A percentile compares a stretch with the other conserved stretches of the same genome.
These are phyloP conservation scores for Phytopythium mirpurense DNA, from an alignment of 352 stramenopile genomes.

Conservation along the genomic window DNA sequence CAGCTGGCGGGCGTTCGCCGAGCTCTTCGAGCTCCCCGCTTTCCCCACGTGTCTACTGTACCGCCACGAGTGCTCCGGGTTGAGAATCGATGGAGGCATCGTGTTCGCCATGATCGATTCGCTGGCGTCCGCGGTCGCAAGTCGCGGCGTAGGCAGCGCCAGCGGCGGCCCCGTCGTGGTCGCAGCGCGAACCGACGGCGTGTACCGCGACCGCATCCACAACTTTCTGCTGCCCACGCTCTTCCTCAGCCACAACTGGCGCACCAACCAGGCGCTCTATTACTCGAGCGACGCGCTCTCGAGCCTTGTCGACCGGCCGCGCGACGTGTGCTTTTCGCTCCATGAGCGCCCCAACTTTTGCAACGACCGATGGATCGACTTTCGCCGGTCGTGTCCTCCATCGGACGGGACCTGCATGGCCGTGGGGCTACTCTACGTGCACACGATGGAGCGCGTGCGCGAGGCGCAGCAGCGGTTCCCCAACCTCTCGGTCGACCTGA, in stretches of 20 bases:
- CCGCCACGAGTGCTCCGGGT: slow-evolving; percentile 11
- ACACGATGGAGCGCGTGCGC: slow-evolving; percentile 11
- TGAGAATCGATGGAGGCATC: slow-evolving; percentile 2
- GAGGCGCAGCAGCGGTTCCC: slow-evolving; percentile 11
- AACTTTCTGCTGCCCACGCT: slow-evolving; percentile 29
- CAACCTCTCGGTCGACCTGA: slow-evolving; percentile 16
- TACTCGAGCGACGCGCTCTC: slow-evolving; percentile 1
- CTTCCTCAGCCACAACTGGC: slow-evolving; percentile 27
- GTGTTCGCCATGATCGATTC: slow-evolving; percentile 36
- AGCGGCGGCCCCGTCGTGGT: slow-evolving; percentile 6
- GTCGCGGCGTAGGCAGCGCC: background rate
- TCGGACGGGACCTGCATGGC: slow-evolving; percentile 4
- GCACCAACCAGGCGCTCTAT: slow-evolving; percentile 29
- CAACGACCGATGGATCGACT: slow-evolving; percentile 18
- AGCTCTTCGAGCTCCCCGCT: slow-evolving; percentile 9
- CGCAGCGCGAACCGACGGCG: slow-evolving; percentile 13
- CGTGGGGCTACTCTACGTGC: slow-evolving; percentile 13
- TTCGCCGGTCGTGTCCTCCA: slow-evolving; percentile 12
- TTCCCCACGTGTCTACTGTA: slow-evolving; percentile 32
- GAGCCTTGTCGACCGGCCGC: background rate
- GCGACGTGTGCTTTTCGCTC: background rate
- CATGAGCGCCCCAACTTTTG: slow-evolving; percentile 8
- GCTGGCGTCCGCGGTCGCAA: slow-evolving; percentile 13
- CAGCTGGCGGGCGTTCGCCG: slow-evolving; percentile 19
- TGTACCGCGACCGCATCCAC: slow-evolving; percentile 35